Conservation (phyloP, 805 yeast species). For the Kodamaea hsintzibuensis region DNA sequence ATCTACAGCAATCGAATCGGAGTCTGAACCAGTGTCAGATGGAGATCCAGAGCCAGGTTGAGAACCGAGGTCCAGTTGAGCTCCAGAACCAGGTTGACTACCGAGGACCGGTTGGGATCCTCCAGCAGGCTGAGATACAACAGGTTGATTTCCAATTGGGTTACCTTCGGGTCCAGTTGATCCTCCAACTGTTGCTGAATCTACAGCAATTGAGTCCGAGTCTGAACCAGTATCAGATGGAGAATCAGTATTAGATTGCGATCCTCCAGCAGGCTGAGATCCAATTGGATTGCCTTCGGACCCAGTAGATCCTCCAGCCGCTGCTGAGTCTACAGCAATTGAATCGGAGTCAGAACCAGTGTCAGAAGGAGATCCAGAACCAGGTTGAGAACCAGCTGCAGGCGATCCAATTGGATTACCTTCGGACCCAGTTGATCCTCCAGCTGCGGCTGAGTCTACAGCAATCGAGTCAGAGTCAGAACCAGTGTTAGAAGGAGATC, state of each 20-base stretch:
- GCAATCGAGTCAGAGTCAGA: not conserved
- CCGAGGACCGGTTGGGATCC: not conserved
- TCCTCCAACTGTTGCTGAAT: not conserved
- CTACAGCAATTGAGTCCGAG: not conserved
- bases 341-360: not conserved
- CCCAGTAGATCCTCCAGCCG: not conserved
- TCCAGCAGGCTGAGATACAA: not conserved
- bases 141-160: not conserved
- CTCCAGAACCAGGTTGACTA: not conserved
- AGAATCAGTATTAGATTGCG: not conserved
- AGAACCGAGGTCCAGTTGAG: not conserved
- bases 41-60: not conserved
- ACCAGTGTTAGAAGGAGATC: not conserved
- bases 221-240: not conserved
- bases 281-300: not conserved
- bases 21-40: not conserved
- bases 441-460: not conserved
- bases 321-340: not conserved
- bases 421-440: not conserved
- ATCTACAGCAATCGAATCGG: not conserved
- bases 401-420: not conserved
- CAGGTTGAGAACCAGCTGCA: not conserved
- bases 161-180: not conserved
- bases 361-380: not conserved
- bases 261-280: not conserved